Percentiles rank a stretch among this genome's conserved stretches.
Evolutionary conservation across 306 rosid species (phyloP).

Genomic region (Phaseolus lunatus): DNA sequence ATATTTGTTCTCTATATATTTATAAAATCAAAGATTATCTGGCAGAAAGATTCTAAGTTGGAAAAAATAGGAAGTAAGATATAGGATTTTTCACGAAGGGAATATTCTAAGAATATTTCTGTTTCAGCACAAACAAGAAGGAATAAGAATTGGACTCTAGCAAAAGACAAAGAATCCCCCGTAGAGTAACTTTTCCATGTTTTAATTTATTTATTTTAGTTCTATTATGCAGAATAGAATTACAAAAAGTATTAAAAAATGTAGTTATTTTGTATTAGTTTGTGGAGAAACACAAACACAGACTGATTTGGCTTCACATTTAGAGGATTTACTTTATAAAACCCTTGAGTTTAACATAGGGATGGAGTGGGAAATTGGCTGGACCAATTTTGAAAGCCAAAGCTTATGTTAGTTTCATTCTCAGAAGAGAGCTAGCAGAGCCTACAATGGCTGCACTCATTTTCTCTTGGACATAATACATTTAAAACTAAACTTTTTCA

Average conservation of each 20-base stretch:
- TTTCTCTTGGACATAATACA: slow-evolving; percentile 26
- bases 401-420: slow-evolving; percentile 13
- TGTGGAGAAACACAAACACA: background rate
- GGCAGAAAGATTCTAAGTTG: too few relatives aligned
- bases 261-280: background rate
- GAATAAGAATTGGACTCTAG: too few relatives aligned
- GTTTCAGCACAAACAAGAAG: too few relatives aligned
- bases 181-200: too few relatives aligned
- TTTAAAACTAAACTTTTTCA: slow-evolving; percentile 14
- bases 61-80: too few relatives aligned
- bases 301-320: slow-evolving; percentile 31
- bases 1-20: too few relatives aligned
- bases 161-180: too few relatives aligned
- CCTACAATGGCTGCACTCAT: slow-evolving; percentile 24
- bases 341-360: slow-evolving; percentile 21
- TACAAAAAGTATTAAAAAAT: background rate
- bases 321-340: slow-evolving; percentile 27
- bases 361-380: slow-evolving; percentile 2
- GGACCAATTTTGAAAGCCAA: slow-evolving; percentile 22
- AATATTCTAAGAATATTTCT: too few relatives aligned
- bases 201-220: too few relatives aligned
- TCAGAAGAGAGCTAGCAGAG: slow-evolving; percentile 17
- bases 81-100: too few relatives aligned
- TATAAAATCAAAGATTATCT: too few relatives aligned
- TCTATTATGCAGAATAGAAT: too few relatives aligned